Percentiles rank a stretch among this genome's conserved stretches.
Evolutionary conservation across 1,284 basidiomycete genomes (phyloP).

Genomic region (Leccinum pallidistipes): DNA sequence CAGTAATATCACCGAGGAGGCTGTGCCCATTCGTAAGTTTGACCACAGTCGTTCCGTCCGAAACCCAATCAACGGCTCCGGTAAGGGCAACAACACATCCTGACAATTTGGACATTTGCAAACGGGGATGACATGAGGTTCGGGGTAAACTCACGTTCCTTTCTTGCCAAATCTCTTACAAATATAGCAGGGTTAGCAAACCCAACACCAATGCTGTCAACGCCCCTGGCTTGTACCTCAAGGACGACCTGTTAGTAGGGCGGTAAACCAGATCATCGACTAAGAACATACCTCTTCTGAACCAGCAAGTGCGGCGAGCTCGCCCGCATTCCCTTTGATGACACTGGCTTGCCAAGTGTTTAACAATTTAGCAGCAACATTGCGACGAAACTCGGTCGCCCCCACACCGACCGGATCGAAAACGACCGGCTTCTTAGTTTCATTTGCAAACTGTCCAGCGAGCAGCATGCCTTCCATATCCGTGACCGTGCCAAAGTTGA

Average conservation of each 20-base stretch:
- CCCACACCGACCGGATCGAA: slow-evolving; percentile 96
- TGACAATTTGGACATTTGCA: slow-evolving; percentile 30
- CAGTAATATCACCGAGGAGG: slow-evolving; percentile 81
- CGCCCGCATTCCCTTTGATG: slow-evolving; percentile 95
- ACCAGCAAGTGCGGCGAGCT: slow-evolving; percentile 78
- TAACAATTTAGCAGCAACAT: slow-evolving; percentile 70
- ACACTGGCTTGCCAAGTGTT: slow-evolving; percentile 86
- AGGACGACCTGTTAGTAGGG: background rate
- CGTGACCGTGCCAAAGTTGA: slow-evolving; percentile 90
- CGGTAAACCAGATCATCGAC: background rate
- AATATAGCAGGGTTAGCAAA: slow-evolving; percentile 77
- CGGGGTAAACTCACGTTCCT: slow-evolving; percentile 60
- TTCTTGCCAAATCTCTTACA: slow-evolving; percentile 69
- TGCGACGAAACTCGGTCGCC: slow-evolving; percentile 73
- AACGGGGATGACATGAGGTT: background rate
- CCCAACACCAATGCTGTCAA: slow-evolving; percentile 79
- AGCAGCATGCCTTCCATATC: slow-evolving; percentile 77
- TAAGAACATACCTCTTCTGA: slow-evolving; percentile 60
- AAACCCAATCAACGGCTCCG: slow-evolving; percentile 83
- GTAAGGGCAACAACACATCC: slow-evolving; percentile 85
- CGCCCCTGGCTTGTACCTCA: slow-evolving; percentile 77
- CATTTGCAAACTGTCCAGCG: slow-evolving; percentile 74
- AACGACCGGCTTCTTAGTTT: slow-evolving; percentile 76
- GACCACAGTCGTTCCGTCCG: slow-evolving; percentile 75
- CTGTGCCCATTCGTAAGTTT: slow-evolving; percentile 76